Evolutionary conservation across 768 basidiomycete species (phyloP).

Genomic region (Glaciozyma martinii): DNA sequence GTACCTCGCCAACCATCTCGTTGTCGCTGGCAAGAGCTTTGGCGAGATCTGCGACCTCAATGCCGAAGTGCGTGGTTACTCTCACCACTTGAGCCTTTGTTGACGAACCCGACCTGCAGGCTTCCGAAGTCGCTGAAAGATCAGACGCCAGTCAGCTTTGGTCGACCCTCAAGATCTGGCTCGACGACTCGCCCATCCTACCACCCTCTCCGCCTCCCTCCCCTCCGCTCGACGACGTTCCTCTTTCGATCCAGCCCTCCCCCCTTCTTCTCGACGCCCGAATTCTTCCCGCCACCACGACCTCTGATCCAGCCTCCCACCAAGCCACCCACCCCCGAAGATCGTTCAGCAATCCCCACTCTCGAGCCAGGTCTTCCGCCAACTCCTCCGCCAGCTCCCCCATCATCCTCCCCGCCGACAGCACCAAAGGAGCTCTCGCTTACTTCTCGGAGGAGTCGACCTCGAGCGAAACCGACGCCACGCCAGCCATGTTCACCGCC

Average conservation of each 20-base stretch:
- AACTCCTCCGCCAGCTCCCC: not conserved
- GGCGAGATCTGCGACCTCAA: constrained; percentile 23
- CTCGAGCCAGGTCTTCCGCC: no score
- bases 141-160: constrained; percentile 26
- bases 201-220: constrained; percentile 2
- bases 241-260: not conserved
- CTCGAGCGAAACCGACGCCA: constrained; percentile 13
- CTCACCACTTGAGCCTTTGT: not conserved
- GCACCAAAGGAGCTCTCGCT: constrained; percentile 5
- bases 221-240: not conserved
- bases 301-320: constrained; percentile 7
- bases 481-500: not conserved
- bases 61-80: constrained; percentile 2
- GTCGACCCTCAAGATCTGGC: constrained; percentile 22
- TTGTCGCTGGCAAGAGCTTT: constrained; percentile 9
- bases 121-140: constrained; percentile 3
- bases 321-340: not conserved
- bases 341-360: constrained; percentile 2
- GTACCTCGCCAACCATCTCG: constrained; percentile 19
- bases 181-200: constrained; percentile 11
- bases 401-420: constrained; percentile 2
- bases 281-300: not conserved
- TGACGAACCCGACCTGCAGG: not conserved
- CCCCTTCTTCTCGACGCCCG: not conserved
- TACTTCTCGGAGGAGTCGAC: constrained; percentile 25